phyloP scores from a whole-genome alignment of 331 rosid species.

The Phaseolus coccineus region DNA sequence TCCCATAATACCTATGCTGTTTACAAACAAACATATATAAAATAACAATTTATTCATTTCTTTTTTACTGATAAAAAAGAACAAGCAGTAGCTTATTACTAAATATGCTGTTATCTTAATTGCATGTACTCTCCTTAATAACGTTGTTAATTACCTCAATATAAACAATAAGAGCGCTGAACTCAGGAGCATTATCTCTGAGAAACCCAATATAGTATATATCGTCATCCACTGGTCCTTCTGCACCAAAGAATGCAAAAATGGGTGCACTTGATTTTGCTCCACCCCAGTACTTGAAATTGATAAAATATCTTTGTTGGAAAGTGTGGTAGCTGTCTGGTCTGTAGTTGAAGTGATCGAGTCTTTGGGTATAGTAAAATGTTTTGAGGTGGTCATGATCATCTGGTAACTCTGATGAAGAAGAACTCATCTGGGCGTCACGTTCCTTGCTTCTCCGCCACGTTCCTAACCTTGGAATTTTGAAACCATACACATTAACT shows the following conservation, averaged over 20 bases:
- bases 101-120: neutral
- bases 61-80: too few species aligned
- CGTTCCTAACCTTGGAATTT: slow-evolving; percentile 56
- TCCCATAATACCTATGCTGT: slow-evolving; percentile 71
- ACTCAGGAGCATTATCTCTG: slow-evolving; percentile 46
- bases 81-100: too few species aligned
- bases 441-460: slow-evolving; percentile 13
- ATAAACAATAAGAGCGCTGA: slow-evolving; percentile 50
- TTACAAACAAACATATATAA: neutral
- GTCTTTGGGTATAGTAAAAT: slow-evolving; percentile 59
- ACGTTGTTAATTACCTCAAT: slow-evolving; percentile 42
- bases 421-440: slow-evolving; percentile 33
- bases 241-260: slow-evolving; percentile 54
- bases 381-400: slow-evolving; percentile 33
- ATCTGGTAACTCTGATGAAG: slow-evolving; percentile 1
- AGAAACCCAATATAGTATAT: slow-evolving; percentile 20
- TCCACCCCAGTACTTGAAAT: slow-evolving; percentile 65
- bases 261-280: slow-evolving; percentile 57
- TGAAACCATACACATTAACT: slow-evolving; percentile 29
- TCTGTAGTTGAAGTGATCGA: slow-evolving; percentile 72
- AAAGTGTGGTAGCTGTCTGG: slow-evolving; percentile 66
- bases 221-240: slow-evolving; percentile 42
- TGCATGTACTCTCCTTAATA: neutral
- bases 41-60: too few species aligned
- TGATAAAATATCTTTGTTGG: slow-evolving; percentile 57